Evolutionary conservation across 108 stramenopile genomes (phyloP).

Genomic region (Cylindrotheca fusiformis): DNA sequence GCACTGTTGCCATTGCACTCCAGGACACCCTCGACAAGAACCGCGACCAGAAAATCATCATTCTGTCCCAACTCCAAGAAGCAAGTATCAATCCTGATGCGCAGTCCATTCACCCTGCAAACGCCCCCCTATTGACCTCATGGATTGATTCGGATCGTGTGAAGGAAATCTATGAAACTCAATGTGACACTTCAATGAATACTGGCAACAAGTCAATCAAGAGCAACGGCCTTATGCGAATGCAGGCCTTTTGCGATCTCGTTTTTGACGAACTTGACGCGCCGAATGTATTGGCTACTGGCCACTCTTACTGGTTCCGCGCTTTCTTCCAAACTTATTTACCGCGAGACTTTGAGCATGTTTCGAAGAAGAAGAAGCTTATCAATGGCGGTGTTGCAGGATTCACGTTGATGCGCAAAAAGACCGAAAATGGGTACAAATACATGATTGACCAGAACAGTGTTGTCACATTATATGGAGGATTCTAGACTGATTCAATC

Average conservation of each 20-base stretch:
- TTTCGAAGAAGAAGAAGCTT: conserved; percentile 81
- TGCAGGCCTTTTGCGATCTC: conserved; percentile 67
- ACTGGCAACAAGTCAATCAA: conserved; percentile 78
- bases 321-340: conserved; percentile 81
- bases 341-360: conserved; percentile 58
- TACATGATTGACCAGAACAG: conserved; percentile 71
- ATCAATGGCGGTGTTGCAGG: conserved; percentile 82
- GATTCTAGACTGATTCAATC: too few relatives aligned
- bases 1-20: conserved; percentile 76
- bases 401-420: conserved; percentile 59
- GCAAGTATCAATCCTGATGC: conserved; percentile 89
- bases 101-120: conserved; percentile 66
- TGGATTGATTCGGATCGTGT: conserved; percentile 64
- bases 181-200: conserved; percentile 61
- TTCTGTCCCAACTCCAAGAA: conserved; percentile 81
- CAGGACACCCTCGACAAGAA: conserved; percentile 53
- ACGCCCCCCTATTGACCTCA: conserved; percentile 39
- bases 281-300: conserved; percentile 61
- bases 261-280: conserved; percentile 55
- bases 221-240: conserved; percentile 66
- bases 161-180: conserved; percentile 43
- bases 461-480: conserved; percentile 70
- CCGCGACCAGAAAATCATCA: conserved; percentile 47
- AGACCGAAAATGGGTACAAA: conserved; percentile 39
- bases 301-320: conserved; percentile 89